Conservation (phyloP, 345 rosid species). For the Heritiera littoralis region DNA sequence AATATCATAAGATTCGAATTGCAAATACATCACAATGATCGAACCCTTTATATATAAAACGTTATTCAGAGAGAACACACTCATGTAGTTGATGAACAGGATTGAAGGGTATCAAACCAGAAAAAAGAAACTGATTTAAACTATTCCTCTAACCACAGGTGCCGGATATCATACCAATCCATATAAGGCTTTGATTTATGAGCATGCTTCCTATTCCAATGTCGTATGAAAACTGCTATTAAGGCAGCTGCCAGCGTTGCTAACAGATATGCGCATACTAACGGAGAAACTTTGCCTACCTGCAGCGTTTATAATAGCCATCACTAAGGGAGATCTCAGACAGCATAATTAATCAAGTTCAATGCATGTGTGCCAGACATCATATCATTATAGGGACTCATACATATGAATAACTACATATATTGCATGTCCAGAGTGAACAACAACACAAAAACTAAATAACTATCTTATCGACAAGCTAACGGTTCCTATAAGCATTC, state of each 20-base stretch:
- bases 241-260: neutral
- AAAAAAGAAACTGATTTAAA: neutral
- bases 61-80: neutral
- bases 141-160: neutral
- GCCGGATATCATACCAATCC: conserved; percentile 8
- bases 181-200: neutral
- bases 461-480: no score
- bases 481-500: neutral
- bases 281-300: neutral
- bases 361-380: neutral
- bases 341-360: neutral
- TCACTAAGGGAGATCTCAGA: neutral
- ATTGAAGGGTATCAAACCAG: neutral
- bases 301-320: neutral
- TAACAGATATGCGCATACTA: neutral
- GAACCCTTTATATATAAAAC: neutral
- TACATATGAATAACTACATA: neutral
- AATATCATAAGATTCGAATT: neutral
- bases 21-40: neutral
- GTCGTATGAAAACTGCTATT: neutral
- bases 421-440: neutral
- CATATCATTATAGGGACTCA: neutral
- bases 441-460: neutral
- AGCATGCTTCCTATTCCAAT: neutral
- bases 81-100: neutral